phyloP scores from a whole-genome alignment of 768 basidiomycete genomes.

The Mycena latifolia region DNA sequence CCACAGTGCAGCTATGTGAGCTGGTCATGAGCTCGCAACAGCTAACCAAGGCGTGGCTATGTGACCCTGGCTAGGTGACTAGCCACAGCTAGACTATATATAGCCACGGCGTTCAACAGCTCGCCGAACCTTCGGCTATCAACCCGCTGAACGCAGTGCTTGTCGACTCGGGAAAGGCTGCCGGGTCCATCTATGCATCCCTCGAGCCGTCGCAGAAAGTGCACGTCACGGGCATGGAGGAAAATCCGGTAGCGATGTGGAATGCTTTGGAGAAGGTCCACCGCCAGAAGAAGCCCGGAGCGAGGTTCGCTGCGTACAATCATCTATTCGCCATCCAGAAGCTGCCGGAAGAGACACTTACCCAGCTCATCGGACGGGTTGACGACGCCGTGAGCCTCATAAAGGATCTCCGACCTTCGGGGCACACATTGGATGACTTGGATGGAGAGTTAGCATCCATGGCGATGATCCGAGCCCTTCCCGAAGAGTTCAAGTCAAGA shows the following conservation, averaged over 20 bases:
- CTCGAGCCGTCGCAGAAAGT: constrained; percentile 36
- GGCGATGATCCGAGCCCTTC: constrained; percentile 39
- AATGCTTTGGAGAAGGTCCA: constrained; percentile 33
- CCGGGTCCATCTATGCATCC: constrained; percentile 37
- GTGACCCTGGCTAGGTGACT: no score
- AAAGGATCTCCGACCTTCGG: constrained; percentile 32
- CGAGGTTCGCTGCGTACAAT: constrained; percentile 30
- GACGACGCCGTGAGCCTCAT: constrained; percentile 32
- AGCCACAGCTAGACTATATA: no score
- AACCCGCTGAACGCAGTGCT: no score
- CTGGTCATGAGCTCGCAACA: no score
- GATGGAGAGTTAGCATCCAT: constrained; percentile 39
- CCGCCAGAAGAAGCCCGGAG: constrained; percentile 39
- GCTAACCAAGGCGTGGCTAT: no score
- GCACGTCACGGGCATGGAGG: constrained; percentile 35
- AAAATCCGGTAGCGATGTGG: constrained; percentile 41
- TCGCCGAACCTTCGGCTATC: no score
- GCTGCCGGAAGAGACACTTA: constrained; percentile 9
- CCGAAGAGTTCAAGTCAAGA: constrained; percentile 38
- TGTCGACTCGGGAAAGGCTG: constrained; percentile 35
- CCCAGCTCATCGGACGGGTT: constrained; percentile 26
- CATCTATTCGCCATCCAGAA: background rate
- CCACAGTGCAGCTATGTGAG: background rate
- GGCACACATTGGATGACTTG: constrained; percentile 27
- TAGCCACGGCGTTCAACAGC: no score